A percentile compares a stretch with the other conserved stretches of the same genome.
Evolutionary conservation across 495 filamentous ascomycete species (phyloP).

Genomic region (Tuber umbilicatum): DNA sequence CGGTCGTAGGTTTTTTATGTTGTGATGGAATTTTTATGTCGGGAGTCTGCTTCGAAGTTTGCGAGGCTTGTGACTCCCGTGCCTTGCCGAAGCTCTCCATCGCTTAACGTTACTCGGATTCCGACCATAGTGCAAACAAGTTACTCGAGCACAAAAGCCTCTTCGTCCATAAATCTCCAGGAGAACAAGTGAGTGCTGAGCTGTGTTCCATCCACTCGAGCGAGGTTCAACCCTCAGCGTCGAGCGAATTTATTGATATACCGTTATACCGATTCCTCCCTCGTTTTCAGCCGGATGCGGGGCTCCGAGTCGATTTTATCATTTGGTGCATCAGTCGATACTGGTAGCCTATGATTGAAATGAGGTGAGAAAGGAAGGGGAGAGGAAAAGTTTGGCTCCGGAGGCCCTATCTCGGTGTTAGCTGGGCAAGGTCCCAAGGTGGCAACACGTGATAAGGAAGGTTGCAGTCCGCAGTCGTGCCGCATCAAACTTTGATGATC

Average conservation of each 20-base stretch:
- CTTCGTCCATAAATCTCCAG: slow-evolving; percentile 16
- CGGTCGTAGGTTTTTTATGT: background rate
- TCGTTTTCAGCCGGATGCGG: background rate
- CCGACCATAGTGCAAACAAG: slow-evolving; percentile 8
- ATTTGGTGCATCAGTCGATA: background rate
- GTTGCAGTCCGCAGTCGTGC: background rate
- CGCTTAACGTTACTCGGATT: slow-evolving; percentile 18
- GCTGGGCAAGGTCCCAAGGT: background rate
- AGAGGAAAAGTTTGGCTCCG: background rate
- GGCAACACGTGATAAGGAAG: slow-evolving; percentile 3
- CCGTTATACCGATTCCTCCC: background rate
- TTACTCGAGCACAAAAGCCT: slow-evolving; percentile 17
- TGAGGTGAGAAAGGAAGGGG: background rate
- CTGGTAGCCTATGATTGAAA: background rate
- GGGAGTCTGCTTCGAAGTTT: slow-evolving; percentile 1
- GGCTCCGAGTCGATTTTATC: background rate
- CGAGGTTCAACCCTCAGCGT: background rate
- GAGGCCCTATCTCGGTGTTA: background rate
- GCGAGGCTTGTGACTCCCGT: background rate
- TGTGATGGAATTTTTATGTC: background rate
- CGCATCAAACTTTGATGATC: slow-evolving; percentile 3
- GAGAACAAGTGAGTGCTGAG: background rate
- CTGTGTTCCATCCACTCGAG: background rate
- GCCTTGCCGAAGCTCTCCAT: background rate
- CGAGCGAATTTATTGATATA: background rate